Base-by-base conservation (phyloP, 305 asterid species). In the Salvia sclarea region DNA sequence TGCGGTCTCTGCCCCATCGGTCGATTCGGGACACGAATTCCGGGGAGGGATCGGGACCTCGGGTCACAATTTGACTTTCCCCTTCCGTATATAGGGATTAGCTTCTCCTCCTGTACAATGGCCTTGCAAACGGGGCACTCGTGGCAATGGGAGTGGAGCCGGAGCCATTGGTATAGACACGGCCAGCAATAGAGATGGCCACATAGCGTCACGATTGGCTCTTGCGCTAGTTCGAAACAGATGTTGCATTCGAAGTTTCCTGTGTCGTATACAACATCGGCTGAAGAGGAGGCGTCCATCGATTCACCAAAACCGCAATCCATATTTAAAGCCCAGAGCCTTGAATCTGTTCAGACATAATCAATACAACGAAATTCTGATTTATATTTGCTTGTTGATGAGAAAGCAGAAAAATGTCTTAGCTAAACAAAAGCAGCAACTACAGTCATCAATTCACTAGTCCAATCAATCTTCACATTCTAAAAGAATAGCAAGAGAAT, bases 171-270 rank as follows among this genome's bases (percentile, higher is more conserved):
- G 82, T 74, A 86, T 56, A 88, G 84, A 76, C 97, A 91, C 10
- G 95, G 87, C 96, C 97, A 86, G 70, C 97, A 91, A 75, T 91
- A 91, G 53, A 91, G 91, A 80, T 91, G 97, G 40, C 97, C 97
- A 37, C 97, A 91, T 48, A 86, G 89, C n/a, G 97, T 91, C 12
- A 86, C 95, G 14, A 86, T 79, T 10, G 97, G 95, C 45, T 85
- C 96, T 68, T 84, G 88, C 16, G 96, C 89, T 65, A 88, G 83
- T 58, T 91, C 97, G 24, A 91, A 86, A 77, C 96, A 90, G 77
- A 90, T 86, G 77, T 88, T 83, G 88, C 96, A 91, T 65, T 91
- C 96, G 38, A 86, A 91, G 71, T 81, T 70, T 40, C 88, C 90
- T 7, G 81, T 59, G 28, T 86, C 88, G 41, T 71, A 61, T 12